Evolutionary conservation across 176 grass and related monocot species (phyloP), one percentile per base, ranked within the genome.

Genomic region (Carex kokanica): DNA sequence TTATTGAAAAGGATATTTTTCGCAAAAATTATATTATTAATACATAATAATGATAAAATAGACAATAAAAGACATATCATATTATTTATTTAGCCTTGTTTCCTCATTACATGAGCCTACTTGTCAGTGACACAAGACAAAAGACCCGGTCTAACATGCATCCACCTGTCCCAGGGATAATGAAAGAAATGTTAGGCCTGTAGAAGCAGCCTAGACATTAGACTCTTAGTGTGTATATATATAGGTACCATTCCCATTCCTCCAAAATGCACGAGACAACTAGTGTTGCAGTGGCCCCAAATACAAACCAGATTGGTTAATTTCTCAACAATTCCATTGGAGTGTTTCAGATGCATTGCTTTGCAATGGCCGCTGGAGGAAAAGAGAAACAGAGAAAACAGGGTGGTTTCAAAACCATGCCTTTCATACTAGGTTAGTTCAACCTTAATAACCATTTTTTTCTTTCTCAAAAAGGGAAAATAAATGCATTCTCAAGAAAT

Each of bases 361-460:
- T 84, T 64, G 74, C 84, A 63, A 55, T 66, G 73, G 57, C 59
- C 13, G 60, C 32, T 15, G 49, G 15, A 64, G 41, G 59, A 31
- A 43, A 59, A 36, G 73, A 88, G 45, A 88, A 83, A 55, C 29
- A 83, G 70, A 67, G 69, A 31, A 81, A 78, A 55, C 71, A 77
- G 55, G 94, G 91, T 18, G 94, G 94, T 68, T 89, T 93, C 68
- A 93, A 83, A 86, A 97, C 91, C 78, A 97, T 97, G 94, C 94
- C 94, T 83, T 93, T 97, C 78, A 93, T 97, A 77, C 86, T 97
- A 51, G 89, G 94, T 93, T 34, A 81, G 21, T 61, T 71, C 54
- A 8, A 53, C 45, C 25, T 81, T 15, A 60, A 20, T 3, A 59
- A 6, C 24, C 10, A n/a, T 63, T 45, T 21, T 2, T 77, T 54